A percentile compares a stretch with the other conserved stretches of the same genome.
Conservation (phyloP, 2,329 filamentous ascomycete species). For the Nemania sp. region DNA sequence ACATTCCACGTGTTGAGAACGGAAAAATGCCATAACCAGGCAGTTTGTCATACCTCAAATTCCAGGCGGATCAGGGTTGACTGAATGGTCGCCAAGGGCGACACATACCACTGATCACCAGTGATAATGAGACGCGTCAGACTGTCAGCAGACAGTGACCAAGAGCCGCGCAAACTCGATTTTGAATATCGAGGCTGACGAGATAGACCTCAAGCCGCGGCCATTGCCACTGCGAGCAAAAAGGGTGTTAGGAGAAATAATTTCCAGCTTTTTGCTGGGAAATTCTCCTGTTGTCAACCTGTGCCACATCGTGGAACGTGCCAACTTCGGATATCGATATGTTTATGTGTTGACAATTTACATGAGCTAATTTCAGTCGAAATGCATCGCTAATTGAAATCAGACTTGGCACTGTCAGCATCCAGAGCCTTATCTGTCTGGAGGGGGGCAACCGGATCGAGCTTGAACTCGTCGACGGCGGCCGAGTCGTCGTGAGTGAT, state of each 20-base stretch:
- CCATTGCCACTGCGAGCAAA: neutral
- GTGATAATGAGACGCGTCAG: neutral
- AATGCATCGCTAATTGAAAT: slow-evolving; percentile 31
- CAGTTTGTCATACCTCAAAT: neutral
- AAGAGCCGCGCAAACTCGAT: neutral
- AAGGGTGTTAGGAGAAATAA: neutral
- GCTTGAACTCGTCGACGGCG: slow-evolving; percentile 28
- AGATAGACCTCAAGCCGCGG: slow-evolving; percentile 1
- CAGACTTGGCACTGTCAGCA: slow-evolving; percentile 5
- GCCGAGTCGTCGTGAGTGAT: slow-evolving; percentile 26
- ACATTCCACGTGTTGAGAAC: slow-evolving; percentile 2
- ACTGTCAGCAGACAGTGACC: neutral
- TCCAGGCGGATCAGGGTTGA: neutral
- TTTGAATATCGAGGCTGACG: neutral
- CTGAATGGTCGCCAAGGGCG: slow-evolving; percentile 1
- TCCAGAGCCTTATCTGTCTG: slow-evolving; percentile 13
- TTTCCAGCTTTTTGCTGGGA: neutral
- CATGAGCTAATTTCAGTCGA: slow-evolving; percentile 28
- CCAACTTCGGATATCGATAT: neutral
- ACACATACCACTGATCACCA: neutral
- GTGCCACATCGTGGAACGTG: neutral
- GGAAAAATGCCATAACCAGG: slow-evolving; percentile 1
- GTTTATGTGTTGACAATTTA: neutral
- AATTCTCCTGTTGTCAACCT: too few species aligned
- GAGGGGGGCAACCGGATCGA: slow-evolving; percentile 16